Evolutionary conservation across 352 stramenopile species (phyloP).

Genomic region (Phytopythium ostracodes): DNA sequence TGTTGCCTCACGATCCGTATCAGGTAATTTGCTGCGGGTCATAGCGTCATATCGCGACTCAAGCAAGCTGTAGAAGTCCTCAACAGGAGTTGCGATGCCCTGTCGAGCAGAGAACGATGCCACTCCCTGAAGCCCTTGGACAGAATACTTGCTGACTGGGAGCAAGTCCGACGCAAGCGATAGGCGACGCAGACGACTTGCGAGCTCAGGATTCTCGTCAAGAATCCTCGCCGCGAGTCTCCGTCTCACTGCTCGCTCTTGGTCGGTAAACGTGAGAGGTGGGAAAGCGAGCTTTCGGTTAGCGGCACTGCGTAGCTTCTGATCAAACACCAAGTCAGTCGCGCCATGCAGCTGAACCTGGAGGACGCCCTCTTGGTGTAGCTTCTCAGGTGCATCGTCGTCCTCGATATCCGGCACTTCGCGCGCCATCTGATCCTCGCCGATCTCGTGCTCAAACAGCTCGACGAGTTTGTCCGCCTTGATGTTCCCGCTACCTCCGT

Average conservation of each 20-base stretch:
- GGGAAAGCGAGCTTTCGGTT: constrained; percentile 32
- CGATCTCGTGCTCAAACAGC: constrained; percentile 64
- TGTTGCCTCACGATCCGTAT: not conserved
- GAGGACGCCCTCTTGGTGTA: constrained; percentile 68
- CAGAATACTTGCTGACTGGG: too few species aligned
- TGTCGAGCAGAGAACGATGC: not conserved
- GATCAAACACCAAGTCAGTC: constrained; percentile 37
- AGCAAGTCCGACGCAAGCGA: constrained; percentile 8
- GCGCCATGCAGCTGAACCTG: constrained; percentile 53
- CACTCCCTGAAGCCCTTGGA: not conserved
- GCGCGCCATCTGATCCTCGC: constrained; percentile 71
- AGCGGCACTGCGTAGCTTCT: constrained; percentile 6
- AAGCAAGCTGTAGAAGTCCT: constrained; percentile 37
- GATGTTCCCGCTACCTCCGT: constrained; percentile 33
- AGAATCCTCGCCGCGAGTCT: constrained; percentile 31
- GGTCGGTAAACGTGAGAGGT: constrained; percentile 24
- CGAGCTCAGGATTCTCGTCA: constrained; percentile 30
- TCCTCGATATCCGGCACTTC: constrained; percentile 78
- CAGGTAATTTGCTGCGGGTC: not conserved
- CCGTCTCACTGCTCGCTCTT: constrained; percentile 22
- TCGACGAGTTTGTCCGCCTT: constrained; percentile 45
- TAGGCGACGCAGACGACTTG: constrained; percentile 26
- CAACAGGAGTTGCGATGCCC: constrained; percentile 15
- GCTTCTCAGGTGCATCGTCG: constrained; percentile 55
- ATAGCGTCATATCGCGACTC: constrained; percentile 18